Conservation (phyloP, 2,329 filamentous ascomycete species). For the Pyricularia sp. region DNA sequence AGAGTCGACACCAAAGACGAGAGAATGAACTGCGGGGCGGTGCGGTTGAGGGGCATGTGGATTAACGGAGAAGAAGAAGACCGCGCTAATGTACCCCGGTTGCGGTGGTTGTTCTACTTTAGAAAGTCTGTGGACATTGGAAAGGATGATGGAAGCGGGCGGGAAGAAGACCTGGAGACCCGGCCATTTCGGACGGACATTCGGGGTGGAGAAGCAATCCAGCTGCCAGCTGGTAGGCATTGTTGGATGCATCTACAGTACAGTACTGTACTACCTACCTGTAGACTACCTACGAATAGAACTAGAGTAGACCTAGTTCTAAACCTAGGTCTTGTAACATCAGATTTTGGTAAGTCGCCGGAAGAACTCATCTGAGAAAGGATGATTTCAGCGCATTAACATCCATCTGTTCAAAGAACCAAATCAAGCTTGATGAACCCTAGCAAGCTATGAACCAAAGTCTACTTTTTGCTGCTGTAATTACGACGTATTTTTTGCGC, state of each 20-base stretch:
- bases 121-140: neutral
- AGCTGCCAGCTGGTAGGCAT: neutral
- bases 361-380: neutral
- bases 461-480: neutral
- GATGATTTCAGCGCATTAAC: neutral
- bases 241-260: neutral
- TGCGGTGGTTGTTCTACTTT: neutral
- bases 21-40: neutral
- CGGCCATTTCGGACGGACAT: neutral
- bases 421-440: neutral
- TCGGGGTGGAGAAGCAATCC: neutral
- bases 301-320: too few species aligned
- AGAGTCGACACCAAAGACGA: neutral
- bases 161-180: neutral
- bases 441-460: neutral
- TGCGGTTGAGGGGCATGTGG: neutral
- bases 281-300: too few species aligned
- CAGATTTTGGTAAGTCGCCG: neutral
- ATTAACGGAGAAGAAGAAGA: neutral
- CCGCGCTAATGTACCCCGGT: neutral
- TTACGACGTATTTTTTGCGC: neutral
- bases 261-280: too few species aligned
- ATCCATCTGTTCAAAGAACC: neutral
- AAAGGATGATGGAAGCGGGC: neutral
- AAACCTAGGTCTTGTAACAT: too few species aligned